Evolutionary conservation across 495 filamentous ascomycete genomes (phyloP).

Genomic region (Diplogelasinospora grovesii): DNA sequence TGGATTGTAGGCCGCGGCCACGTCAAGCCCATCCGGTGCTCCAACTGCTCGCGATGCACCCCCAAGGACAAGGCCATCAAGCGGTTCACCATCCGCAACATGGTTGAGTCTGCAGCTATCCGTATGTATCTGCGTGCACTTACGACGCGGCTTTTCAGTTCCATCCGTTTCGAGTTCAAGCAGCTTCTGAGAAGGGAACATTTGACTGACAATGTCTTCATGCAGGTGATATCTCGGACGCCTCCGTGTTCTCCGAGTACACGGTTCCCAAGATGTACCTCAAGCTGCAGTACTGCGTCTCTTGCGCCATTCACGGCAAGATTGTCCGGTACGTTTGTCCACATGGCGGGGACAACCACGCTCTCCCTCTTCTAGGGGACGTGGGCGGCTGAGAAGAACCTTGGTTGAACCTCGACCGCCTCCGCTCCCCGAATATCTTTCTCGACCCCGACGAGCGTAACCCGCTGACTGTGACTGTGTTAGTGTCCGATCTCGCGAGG

Average conservation of each 20-base stretch:
- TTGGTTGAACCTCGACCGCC: constrained; percentile 48
- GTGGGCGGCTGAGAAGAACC: constrained; percentile 53
- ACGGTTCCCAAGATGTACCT: constrained; percentile 99
- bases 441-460: constrained; percentile 8
- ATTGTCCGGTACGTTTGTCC: constrained; percentile 88
- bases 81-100: constrained; percentile 99
- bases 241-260: constrained; percentile 98
- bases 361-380: constrained; percentile 26
- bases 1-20: constrained; percentile 62
- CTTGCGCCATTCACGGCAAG: constrained; percentile 99
- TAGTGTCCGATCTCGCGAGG: constrained; percentile 95
- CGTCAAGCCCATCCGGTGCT: constrained; percentile 99
- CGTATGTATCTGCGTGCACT: constrained; percentile 59
- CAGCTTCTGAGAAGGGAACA: too few species aligned
- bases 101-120: constrained; percentile 99
- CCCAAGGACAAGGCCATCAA: constrained; percentile 99
- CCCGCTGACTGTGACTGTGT: constrained; percentile 32
- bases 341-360: constrained; percentile 29
- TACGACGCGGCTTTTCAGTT: not conserved
- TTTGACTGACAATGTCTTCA: constrained; percentile 10
- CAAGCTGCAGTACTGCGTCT: constrained; percentile 99
- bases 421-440: constrained; percentile 15
- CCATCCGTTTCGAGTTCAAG: too few species aligned
- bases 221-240: constrained; percentile 98
- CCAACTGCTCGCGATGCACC: constrained; percentile 99